phyloP scores from a whole-genome alignment of 345 rosid genomes.

The Salix viminalis region DNA sequence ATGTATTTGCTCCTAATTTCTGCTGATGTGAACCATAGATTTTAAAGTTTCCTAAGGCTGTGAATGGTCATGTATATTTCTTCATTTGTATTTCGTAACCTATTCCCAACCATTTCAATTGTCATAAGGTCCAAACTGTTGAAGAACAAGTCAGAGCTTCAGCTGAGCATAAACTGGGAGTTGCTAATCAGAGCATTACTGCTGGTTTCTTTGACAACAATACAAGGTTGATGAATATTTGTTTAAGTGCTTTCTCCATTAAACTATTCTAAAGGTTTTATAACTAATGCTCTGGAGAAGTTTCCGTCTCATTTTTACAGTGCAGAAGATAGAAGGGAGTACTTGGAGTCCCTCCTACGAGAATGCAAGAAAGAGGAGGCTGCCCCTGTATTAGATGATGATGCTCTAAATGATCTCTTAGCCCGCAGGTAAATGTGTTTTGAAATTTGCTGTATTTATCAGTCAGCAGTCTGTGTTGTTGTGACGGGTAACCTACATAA shows the following conservation, averaged over 20 bases:
- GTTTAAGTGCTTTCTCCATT: slow-evolving; percentile 1
- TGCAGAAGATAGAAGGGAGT: slow-evolving; percentile 92
- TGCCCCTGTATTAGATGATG: slow-evolving; percentile 85
- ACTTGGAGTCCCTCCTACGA: slow-evolving; percentile 76
- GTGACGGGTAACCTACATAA: not conserved
- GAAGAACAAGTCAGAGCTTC: slow-evolving; percentile 97
- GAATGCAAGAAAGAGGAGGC: slow-evolving; percentile 93
- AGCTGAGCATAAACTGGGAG: slow-evolving; percentile 94
- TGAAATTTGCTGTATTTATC: slow-evolving; percentile 1
- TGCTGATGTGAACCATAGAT: not conserved
- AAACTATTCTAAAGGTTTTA: not conserved
- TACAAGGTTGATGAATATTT: slow-evolving; percentile 53
- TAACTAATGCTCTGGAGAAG: slow-evolving; percentile 8
- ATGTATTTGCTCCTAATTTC: not conserved
- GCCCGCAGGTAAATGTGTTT: slow-evolving; percentile 67
- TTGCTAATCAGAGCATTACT: slow-evolving; percentile 95
- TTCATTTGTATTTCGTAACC: not conserved
- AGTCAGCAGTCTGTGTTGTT: not conserved
- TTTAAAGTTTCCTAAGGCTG: not conserved
- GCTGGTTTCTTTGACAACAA: slow-evolving; percentile 96
- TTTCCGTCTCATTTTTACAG: slow-evolving; percentile 36
- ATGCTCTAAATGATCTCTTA: slow-evolving; percentile 68
- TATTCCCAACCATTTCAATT: not conserved
- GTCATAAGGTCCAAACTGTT: slow-evolving; percentile 72
- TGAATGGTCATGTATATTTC: not conserved